A percentile compares a stretch with the other conserved stretches of the same genome.
Conservation (phyloP, 148 eudicot genomes). For the Vaccinium myrtillus region DNA sequence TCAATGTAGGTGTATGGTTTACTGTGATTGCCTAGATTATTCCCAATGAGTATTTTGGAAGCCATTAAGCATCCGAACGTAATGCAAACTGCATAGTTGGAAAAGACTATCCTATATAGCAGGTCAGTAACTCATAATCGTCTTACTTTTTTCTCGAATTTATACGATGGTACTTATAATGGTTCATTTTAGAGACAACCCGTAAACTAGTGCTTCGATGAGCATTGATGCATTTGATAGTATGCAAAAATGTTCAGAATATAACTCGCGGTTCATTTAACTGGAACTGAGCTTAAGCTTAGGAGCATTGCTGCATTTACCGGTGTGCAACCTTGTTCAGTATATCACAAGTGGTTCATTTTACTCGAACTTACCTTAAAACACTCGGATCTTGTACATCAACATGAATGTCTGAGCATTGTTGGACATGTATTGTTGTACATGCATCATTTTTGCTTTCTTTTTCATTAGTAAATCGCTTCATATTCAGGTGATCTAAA, state of each 20-base stretch:
- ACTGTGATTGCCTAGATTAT: conserved; percentile 45
- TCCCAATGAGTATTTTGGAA: conserved; percentile 88
- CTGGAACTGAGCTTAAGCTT: not conserved
- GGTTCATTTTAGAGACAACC: not conserved
- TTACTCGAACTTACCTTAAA: too few species aligned
- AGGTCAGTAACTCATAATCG: conserved; percentile 32
- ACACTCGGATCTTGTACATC: too few species aligned
- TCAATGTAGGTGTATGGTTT: not conserved
- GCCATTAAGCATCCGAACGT: conserved; percentile 61
- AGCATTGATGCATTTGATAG: not conserved
- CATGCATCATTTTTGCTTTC: too few species aligned
- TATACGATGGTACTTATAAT: not conserved
- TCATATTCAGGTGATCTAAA: too few species aligned
- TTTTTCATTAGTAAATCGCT: too few species aligned
- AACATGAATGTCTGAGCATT: too few species aligned
- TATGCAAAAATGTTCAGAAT: not conserved
- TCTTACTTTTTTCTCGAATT: not conserved
- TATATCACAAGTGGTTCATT: too few species aligned
- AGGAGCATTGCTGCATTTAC: too few species aligned
- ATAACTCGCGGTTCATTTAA: not conserved
- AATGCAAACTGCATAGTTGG: conserved; percentile 80
- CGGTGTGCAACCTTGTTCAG: too few species aligned
- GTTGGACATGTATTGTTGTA: too few species aligned
- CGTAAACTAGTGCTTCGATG: not conserved
- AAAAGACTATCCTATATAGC: conserved; percentile 79